Evolutionary conservation across 2,329 filamentous ascomycete genomes (phyloP), one percentile per base, ranked within the genome.

Genomic region (Colletotrichum sp.): DNA sequence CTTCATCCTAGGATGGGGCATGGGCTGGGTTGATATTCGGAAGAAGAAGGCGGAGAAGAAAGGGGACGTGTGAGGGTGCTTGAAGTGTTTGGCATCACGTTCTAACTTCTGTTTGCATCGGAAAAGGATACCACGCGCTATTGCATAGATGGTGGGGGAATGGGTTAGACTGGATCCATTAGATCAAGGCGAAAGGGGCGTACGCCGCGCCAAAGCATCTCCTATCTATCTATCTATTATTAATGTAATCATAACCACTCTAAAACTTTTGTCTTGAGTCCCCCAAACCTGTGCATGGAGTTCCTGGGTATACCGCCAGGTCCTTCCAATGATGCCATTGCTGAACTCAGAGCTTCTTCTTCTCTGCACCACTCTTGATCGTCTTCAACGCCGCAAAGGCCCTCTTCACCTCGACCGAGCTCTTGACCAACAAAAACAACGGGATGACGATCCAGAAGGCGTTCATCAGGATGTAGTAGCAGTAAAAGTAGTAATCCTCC

Each of bases 371-470:
- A 24, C 32, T 55, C 36, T 76, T 67, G 39, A 74, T 15, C 76
- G 39, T 65, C 70, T 84, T 80, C 1, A 81, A 73, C 77, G 77
- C 78, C 0, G 76, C 80, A 75, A 85, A 84, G 0, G 79, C 83
- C 3, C 73, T 72, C 15, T 77, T 79, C 0, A 79, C 81, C 52
- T 79, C 80, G 28, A 48, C 71, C 1, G 81, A 78, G 55, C 85
- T 85, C 30, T 79, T 73, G 2, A 78, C 24, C 44, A 88, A 75
- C 55, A 86, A 75, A 7, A 76, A 79, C 4, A 79, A 65, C 1
- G 90, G 89, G 36, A 91, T 86, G 22, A 89, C 82, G 52, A 91
- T 86, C 90, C 90, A 91, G 75, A 90, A 87, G 0, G 84, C 84
- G 78, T 91, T 91, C 79, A 88, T 84, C 18, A 89, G 80, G 18